Evolutionary conservation across 371 early-diverging fungal species (phyloP).

Genomic region (Actinomucor elegans): DNA sequence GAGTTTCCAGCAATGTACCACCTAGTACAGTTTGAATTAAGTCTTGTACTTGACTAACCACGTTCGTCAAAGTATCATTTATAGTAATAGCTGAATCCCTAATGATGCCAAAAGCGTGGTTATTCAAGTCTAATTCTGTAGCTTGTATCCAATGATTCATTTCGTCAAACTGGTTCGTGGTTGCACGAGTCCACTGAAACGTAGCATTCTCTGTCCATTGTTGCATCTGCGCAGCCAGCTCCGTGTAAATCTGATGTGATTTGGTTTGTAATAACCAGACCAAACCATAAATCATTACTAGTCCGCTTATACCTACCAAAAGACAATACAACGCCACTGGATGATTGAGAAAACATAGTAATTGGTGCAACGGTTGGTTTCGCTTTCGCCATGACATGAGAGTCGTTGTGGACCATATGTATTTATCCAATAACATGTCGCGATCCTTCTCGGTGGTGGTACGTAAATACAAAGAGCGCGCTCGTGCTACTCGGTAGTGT

Average conservation of each 20-base stretch:
- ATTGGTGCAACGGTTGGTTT: neutral
- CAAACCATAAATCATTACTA: neutral
- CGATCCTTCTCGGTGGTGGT: too few relatives aligned
- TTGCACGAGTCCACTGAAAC: constrained; percentile 1
- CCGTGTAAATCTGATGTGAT: neutral
- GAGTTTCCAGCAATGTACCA: constrained; percentile 32
- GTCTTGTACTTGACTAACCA: constrained; percentile 20
- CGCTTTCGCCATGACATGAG: neutral
- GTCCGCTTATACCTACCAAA: constrained; percentile 23
- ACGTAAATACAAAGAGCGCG: neutral
- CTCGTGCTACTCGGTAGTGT: constrained; percentile 1
- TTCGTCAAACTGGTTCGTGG: neutral
- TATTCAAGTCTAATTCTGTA: constrained; percentile 26
- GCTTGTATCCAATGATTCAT: constrained; percentile 31
- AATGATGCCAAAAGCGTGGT: constrained; percentile 24
- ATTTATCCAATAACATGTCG: neutral
- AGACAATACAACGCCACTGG: constrained; percentile 33
- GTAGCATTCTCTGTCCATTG: constrained; percentile 6
- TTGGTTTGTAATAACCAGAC: neutral
- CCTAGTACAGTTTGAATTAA: constrained; percentile 25
- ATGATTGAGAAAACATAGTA: constrained; percentile 27
- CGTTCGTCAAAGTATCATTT: constrained; percentile 27
- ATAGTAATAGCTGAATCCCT: constrained; percentile 21
- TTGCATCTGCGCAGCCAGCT: neutral
- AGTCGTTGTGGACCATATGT: neutral